phyloP scores from a whole-genome alignment of 1,284 basidiomycete genomes.

The Ganoderma boninense region DNA sequence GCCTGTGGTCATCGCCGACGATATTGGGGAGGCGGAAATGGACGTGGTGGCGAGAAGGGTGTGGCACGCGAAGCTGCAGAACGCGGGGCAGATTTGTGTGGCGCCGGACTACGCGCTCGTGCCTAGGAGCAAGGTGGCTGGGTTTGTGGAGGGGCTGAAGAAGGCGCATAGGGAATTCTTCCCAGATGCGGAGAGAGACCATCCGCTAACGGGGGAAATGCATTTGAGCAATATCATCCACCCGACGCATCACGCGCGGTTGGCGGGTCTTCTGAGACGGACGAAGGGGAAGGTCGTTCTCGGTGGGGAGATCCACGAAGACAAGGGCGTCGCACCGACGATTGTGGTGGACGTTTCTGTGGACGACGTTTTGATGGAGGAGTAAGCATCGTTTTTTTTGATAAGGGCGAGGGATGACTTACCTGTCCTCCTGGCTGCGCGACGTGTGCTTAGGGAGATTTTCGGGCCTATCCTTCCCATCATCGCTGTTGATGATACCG shows the following conservation, averaged over 20 bases:
- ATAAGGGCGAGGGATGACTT: not conserved
- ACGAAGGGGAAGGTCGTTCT: conserved; percentile 66
- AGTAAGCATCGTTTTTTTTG: conserved; percentile 42
- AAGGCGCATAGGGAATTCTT: conserved; percentile 46
- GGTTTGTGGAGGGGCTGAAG: conserved; percentile 61
- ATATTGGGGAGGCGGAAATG: conserved; percentile 45
- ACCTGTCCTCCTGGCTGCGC: not conserved
- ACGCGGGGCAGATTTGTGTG: conserved; percentile 69
- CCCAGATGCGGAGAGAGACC: conserved; percentile 41
- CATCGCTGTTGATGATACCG: conserved; percentile 61
- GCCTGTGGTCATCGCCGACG: conserved; percentile 62
- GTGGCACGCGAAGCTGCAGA: conserved; percentile 65
- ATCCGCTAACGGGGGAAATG: conserved; percentile 41
- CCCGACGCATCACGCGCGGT: conserved; percentile 56
- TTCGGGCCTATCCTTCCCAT: conserved; percentile 78
- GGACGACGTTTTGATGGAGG: conserved; percentile 64
- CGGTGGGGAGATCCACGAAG: conserved; percentile 57
- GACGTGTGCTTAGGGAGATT: conserved; percentile 53
- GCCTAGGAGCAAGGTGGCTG: conserved; percentile 54
- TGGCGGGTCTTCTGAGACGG: conserved; percentile 55
- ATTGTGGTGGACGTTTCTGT: conserved; percentile 55
- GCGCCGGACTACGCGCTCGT: conserved; percentile 73
- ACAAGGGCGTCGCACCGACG: conserved; percentile 53
- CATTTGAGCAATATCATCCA: conserved; percentile 56
- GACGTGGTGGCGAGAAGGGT: conserved; percentile 54